A percentile compares a stretch with the other conserved stretches of the same genome.
Conservation (phyloP, 2,329 filamentous ascomycete species). For the Aspergillus tubingensis region DNA sequence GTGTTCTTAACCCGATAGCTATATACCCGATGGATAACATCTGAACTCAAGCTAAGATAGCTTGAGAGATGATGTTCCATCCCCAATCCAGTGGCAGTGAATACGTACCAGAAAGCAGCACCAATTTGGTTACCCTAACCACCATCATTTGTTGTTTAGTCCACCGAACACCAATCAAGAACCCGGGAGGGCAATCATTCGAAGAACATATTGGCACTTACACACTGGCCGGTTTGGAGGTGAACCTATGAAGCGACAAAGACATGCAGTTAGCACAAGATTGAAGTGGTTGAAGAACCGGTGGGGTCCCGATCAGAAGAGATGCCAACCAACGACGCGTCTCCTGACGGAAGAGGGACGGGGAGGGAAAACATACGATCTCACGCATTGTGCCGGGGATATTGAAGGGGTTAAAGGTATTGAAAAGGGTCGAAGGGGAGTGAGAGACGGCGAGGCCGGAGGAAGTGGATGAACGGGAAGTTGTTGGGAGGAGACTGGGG, state of each 20-base stretch:
- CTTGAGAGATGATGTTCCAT: background rate
- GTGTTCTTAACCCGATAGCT: no score
- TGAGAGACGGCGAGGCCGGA: conserved; percentile 17
- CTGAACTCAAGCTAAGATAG: background rate
- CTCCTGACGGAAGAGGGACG: conserved; percentile 19
- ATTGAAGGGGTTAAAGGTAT: conserved; percentile 14
- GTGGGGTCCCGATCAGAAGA: conserved; percentile 39
- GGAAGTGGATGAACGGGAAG: conserved; percentile 11
- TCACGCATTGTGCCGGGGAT: conserved; percentile 66
- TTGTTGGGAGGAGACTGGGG: conserved; percentile 17
- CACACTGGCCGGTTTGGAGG: conserved; percentile 99
- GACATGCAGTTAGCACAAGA: conserved; percentile 37
- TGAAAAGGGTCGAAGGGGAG: conserved; percentile 11
- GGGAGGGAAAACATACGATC: conserved; percentile 60
- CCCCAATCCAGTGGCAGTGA: background rate
- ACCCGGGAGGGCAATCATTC: background rate
- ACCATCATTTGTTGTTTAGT: conserved; percentile 25
- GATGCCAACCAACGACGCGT: conserved; percentile 40
- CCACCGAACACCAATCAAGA: conserved; percentile 6
- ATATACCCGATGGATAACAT: background rate
- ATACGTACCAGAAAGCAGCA: conserved; percentile 93
- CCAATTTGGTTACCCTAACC: conserved; percentile 98
- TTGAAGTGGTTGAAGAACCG: conserved; percentile 25
- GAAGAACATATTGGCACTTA: conserved; percentile 54
- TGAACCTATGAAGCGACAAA: conserved; percentile 72